Conservation (phyloP, 139 green algal species). For the Deuterostichococcus epilithicus region DNA sequence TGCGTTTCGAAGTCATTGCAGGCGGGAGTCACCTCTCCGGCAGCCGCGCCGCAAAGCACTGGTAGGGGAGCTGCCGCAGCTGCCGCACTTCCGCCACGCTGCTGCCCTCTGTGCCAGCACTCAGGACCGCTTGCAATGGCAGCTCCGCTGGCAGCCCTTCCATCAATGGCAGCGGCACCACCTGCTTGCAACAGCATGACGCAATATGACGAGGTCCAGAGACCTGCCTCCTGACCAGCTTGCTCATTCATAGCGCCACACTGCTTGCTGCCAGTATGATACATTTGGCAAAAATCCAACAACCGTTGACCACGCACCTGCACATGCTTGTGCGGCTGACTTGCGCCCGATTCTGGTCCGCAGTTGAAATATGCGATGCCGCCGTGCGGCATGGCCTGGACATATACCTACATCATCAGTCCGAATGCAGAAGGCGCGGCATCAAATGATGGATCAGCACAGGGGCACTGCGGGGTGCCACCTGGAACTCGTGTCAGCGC, state of each 20-base stretch:
- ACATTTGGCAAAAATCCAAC: neutral
- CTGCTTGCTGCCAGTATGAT: neutral
- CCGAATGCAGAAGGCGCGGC: no score
- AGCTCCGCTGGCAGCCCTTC: neutral
- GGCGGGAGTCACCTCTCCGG: neutral
- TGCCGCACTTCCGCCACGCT: slow-evolving; percentile 9
- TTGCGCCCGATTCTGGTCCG: slow-evolving; percentile 61
- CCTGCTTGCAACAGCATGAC: neutral
- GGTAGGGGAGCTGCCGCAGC: slow-evolving; percentile 33
- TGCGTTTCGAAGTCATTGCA: neutral
- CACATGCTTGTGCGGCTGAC: slow-evolving; percentile 85
- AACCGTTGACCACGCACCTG: slow-evolving; percentile 39
- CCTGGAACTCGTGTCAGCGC: no score
- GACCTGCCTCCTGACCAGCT: no score
- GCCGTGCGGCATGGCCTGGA: slow-evolving; percentile 53
- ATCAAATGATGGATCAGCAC: neutral
- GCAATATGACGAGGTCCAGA: no score
- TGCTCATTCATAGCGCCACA: neutral
- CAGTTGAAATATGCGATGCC: slow-evolving; percentile 84
- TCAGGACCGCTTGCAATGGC: neutral
- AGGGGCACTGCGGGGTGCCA: no score
- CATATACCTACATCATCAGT: neutral
- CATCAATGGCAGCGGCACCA: slow-evolving; percentile 38
- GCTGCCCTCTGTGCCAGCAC: neutral
- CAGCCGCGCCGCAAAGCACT: neutral